Base-by-base conservation (phyloP, 2,329 filamentous ascomycete species). In the Trichoderma koningiopsis region DNA sequence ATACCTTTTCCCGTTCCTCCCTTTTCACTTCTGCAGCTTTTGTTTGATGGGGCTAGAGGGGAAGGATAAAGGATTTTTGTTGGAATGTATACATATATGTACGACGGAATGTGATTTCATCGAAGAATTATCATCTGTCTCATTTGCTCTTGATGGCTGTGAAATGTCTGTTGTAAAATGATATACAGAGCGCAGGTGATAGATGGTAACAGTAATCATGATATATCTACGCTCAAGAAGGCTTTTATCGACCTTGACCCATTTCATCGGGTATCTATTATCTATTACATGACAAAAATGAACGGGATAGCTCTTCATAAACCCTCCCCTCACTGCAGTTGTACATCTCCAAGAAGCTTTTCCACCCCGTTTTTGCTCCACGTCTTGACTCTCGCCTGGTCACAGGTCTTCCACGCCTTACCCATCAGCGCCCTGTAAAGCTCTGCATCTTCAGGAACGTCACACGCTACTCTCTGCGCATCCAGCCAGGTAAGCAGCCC, bases 401-500 rank as follows among this genome's bases (percentile, higher is more conserved):
- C 90, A 75, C 89, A 91, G 3, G 87, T 90, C 70, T 89, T 84
- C 81, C 88, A 87, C 4, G 92, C 79, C 73, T 86, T 83, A 72
- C 78, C 80, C 74, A 86, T 86, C 74, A 96, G 75, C 0, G 81
- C 84, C 70, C 81, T 84, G 63, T 88, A 81, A 29, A 88, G 78
- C 22, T 82, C 81, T 0, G 78, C 80, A 72, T 87, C 85, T 19
- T 85, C 83, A 56, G 69, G 68, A 2, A 73, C 71, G 2, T 73
- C 77, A 62, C 81, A 83, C 3, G 82, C 79, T 4, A 84, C 84
- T 43, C 86, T 78, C 74, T 88, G 87, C 70, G 87, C 86, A 70
- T 90, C 85, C 10, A 95, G 83, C 94, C 93, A 97, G 72, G 87
- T 90, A 65, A 95, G 78, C 24, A 92, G 82, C 19, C 92, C 92